These are phyloP conservation scores for Leucocoprinus birnbaumii DNA, from an alignment of 768 basidiomycete genomes.

Conservation along the genomic window DNA sequence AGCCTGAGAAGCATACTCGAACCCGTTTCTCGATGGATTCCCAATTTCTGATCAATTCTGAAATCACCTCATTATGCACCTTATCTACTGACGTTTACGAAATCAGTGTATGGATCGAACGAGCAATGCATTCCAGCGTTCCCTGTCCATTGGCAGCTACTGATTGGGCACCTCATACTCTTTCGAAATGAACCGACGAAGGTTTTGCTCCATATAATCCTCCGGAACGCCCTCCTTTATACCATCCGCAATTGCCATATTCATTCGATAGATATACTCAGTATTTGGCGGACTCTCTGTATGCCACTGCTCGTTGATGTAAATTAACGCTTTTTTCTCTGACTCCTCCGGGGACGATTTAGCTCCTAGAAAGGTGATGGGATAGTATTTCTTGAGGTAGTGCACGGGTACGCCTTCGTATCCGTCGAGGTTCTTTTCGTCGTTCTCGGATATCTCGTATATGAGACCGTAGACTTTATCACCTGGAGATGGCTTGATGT, in stretches of 20 bases:
- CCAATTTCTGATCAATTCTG: too few species aligned
- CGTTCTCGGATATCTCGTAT: slow-evolving; percentile 34
- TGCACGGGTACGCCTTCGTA: slow-evolving; percentile 35
- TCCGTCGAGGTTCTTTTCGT: slow-evolving; percentile 36
- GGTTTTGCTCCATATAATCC: slow-evolving; percentile 40
- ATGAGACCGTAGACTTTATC: slow-evolving; percentile 41
- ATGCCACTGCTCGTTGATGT: slow-evolving; percentile 33
- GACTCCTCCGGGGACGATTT: neutral
- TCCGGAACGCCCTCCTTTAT: slow-evolving; percentile 33
- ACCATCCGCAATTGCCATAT: slow-evolving; percentile 40
- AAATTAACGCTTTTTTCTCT: slow-evolving; percentile 32
- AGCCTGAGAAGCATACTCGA: too few species aligned
- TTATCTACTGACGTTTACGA: too few species aligned
- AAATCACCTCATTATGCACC: too few species aligned
- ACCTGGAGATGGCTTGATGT: slow-evolving; percentile 35
- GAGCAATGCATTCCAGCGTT: too few species aligned
- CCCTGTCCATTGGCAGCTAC: too few species aligned
- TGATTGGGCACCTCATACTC: neutral
- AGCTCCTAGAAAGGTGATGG: slow-evolving; percentile 20
- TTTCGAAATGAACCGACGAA: slow-evolving; percentile 39
- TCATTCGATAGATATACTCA: slow-evolving; percentile 46
- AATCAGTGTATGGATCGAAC: too few species aligned
- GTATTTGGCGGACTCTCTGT: slow-evolving; percentile 27
- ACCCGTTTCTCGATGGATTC: too few species aligned
- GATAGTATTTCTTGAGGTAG: slow-evolving; percentile 33